Conservation (phyloP, 331 rosid genomes). For the Quercus tomentella region DNA sequence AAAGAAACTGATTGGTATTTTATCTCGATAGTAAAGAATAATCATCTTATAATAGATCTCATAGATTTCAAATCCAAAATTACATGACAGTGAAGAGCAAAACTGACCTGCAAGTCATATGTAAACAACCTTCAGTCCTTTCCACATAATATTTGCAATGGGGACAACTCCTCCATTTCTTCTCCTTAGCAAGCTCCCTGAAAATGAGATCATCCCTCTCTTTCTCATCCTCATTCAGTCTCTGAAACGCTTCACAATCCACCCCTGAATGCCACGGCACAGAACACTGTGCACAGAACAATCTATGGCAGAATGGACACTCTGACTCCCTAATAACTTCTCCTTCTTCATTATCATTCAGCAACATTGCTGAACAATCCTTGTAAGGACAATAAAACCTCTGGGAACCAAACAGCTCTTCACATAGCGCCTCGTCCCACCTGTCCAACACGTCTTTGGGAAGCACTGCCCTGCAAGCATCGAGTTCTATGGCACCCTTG, state of each 20-base stretch:
- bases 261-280: conserved; percentile 61
- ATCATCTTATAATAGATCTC: no score
- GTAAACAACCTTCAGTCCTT: conserved; percentile 50
- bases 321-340: conserved; percentile 28
- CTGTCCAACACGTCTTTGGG: conserved; percentile 39
- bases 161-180: conserved; percentile 68
- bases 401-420: conserved; percentile 13
- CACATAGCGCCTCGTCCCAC: conserved; percentile 51
- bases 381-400: conserved; percentile 55
- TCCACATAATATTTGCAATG: conserved; percentile 51
- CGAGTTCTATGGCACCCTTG: conserved; percentile 30
- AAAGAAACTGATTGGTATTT: no score
- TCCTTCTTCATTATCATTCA: conserved; percentile 23
- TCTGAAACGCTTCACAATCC: conserved; percentile 46
- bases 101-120: conserved; percentile 57
- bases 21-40: no score
- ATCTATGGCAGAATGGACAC: conserved; percentile 64
- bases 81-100: background rate
- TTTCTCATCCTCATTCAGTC: conserved; percentile 29
- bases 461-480: conserved; percentile 34
- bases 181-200: conserved; percentile 32
- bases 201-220: conserved; percentile 47
- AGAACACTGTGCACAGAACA: conserved; percentile 57
- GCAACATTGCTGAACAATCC: conserved; percentile 54
- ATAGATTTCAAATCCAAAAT: no score